Percentiles rank a stretch among this genome's conserved stretches.
Evolutionary conservation across 176 grass and related monocot species (phyloP).

Genomic region (Canna indica): DNA sequence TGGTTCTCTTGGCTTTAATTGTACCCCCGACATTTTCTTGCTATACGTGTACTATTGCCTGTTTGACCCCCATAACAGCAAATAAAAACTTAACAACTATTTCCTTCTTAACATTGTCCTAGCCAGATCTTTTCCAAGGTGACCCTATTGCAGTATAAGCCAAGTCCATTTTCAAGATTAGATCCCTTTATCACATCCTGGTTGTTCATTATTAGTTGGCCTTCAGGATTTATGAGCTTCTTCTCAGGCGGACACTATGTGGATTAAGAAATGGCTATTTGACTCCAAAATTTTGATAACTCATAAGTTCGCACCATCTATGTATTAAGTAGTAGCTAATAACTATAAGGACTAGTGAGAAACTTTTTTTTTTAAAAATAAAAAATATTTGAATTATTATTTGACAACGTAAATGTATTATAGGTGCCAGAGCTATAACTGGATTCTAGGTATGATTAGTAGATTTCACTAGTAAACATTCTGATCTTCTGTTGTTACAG

Average conservation of each 20-base stretch:
- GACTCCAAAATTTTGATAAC: not conserved
- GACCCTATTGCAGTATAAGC: too few relatives aligned
- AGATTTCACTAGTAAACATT: not conserved
- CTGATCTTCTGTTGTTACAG: slow-evolving; percentile 35
- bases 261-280: not conserved
- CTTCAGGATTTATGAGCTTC: too few relatives aligned
- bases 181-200: too few relatives aligned
- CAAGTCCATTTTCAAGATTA: too few relatives aligned
- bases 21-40: not conserved
- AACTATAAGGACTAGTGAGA: not conserved
- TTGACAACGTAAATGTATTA: not conserved
- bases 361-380: not conserved
- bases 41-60: too few relatives aligned
- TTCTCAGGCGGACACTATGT: not conserved
- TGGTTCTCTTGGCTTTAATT: not conserved
- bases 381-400: not conserved
- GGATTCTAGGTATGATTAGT: not conserved
- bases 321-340: not conserved
- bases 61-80: too few relatives aligned
- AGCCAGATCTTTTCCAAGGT: too few relatives aligned
- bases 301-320: not conserved
- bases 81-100: too few relatives aligned
- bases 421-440: not conserved
- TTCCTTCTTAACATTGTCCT: too few relatives aligned
- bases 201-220: too few relatives aligned